Base-by-base conservation (phyloP, 495 filamentous ascomycete species). In the Talaromyces borbonicus region DNA sequence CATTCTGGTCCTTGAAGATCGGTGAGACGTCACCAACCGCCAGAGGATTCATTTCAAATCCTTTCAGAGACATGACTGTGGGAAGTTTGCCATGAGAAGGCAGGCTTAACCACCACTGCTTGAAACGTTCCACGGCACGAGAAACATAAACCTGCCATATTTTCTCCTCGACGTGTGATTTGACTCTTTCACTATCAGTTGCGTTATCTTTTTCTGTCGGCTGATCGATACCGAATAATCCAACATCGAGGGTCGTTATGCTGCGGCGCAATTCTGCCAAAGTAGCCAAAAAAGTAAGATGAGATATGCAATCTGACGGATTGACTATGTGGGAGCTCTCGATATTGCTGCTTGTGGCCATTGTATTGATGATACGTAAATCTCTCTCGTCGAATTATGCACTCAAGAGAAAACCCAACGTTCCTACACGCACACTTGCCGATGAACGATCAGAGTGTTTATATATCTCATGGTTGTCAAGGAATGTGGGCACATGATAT, bases 141-240 rank as follows among this genome's bases (percentile, higher is more conserved):
- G 81, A 74, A 15, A 87, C 70, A 55, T 83, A 92, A 22, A 90
- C 57, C 2, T 75, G 75, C 88, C 88, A 94, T 58, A 85, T 69
- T 63, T 89, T 88, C 63, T 93, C 84, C 24, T 77, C 66, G 22
- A 88, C 69, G 29, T 63, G 61, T 29, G 73, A 73, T 44, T 46
- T 23, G 5, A 24, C 25, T 7, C 8, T 22, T 8, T 18, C 9
- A 11, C 25, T 22, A 14, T 35, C 12, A 4, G 16, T 8, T 14
- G 16, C 16, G 6, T 22, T 16, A 8, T 5, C 18, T 4, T 23
- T 18, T 5, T 1, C 15, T 9, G 19, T n/a, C 6, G 63, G 53
- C 47, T 85, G 75, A 48, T 63, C 66, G 32, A 90, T 67, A 6
- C 74, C 75, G 57, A 78, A 89, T 4, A 87, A 63, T 1, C 78